These are phyloP conservation scores for Sporobolomyces pararoseus DNA, from an alignment of 768 basidiomycete species.

Conservation along the genomic window DNA sequence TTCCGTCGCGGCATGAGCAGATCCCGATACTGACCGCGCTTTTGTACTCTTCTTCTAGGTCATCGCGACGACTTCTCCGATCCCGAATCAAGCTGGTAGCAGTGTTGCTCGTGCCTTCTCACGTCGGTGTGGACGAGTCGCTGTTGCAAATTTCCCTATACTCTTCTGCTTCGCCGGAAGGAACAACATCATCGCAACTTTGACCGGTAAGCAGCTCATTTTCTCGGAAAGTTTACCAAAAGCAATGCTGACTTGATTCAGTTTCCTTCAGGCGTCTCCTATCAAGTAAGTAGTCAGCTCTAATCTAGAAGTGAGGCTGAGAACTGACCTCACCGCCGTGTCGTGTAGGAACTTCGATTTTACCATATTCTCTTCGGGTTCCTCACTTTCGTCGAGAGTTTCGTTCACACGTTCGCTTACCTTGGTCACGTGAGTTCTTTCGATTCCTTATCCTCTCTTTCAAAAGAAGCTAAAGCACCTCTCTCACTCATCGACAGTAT, in stretches of 20 bases:
- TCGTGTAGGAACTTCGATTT: constrained; percentile 13
- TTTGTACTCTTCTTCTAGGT: not conserved
- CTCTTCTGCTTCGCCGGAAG: constrained; percentile 28
- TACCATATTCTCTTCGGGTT: constrained; percentile 31
- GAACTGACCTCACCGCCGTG: no score
- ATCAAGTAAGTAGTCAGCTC: constrained; percentile 11
- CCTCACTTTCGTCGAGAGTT: constrained; percentile 19
- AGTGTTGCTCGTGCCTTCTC: constrained; percentile 24
- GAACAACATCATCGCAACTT: constrained; percentile 19
- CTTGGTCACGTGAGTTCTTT: constrained; percentile 14
- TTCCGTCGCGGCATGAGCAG: not conserved
- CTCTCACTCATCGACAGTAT: no score
- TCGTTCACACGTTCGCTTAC: constrained; percentile 33
- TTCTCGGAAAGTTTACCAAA: no score
- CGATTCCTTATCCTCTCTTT: not conserved
- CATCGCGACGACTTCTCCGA: not conserved
- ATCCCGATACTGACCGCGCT: not conserved
- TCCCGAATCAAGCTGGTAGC: not conserved
- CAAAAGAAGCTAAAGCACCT: no score
- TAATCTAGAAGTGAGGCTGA: no score
- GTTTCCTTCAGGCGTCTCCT: constrained; percentile 24
- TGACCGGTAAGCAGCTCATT: constrained; percentile 36
- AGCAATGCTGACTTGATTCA: no score
- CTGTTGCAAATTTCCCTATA: constrained; percentile 27
- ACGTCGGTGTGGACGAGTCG: constrained; percentile 29